phyloP scores from a whole-genome alignment of 148 eudicot genomes.

The Rhododendron ferrugineum region DNA sequence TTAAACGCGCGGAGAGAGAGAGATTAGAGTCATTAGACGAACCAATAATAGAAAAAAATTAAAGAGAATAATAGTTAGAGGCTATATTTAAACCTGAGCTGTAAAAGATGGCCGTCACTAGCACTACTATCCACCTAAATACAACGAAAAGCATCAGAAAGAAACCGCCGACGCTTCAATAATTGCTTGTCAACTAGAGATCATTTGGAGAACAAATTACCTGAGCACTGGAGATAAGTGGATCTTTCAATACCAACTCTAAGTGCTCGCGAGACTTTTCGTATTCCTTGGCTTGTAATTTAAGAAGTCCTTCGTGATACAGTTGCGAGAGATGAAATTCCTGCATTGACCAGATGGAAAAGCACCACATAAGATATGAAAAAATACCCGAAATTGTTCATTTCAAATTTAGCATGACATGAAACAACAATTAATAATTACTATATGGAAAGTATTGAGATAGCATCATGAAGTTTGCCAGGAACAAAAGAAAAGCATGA shows the following conservation, averaged over 20 bases:
- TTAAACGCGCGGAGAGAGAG: neutral
- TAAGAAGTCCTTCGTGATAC: slow-evolving; percentile 90
- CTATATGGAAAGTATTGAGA: neutral
- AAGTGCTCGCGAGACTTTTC: slow-evolving; percentile 78
- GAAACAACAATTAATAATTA: neutral
- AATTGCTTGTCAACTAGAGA: neutral
- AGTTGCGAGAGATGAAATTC: slow-evolving; percentile 94
- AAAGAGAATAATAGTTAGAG: neutral
- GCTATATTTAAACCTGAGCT: slow-evolving; percentile 58
- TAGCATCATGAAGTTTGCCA: neutral
- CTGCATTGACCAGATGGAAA: slow-evolving; percentile 29
- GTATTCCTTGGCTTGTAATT: slow-evolving; percentile 77
- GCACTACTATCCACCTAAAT: slow-evolving; percentile 62
- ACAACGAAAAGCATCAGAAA: slow-evolving; percentile 11
- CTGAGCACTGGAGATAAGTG: slow-evolving; percentile 69
- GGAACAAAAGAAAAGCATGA: neutral
- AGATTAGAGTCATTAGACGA: neutral
- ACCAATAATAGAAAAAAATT: neutral
- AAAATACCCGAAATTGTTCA: neutral
- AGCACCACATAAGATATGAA: neutral
- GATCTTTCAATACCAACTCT: slow-evolving; percentile 81
- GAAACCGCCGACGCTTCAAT: neutral
- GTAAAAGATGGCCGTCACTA: slow-evolving; percentile 86
- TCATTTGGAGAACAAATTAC: slow-evolving; percentile 26
- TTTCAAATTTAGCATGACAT: neutral